A percentile compares a stretch with the other conserved stretches of the same genome.
Evolutionary conservation across 2,329 filamentous ascomycete species (phyloP).

Genomic region (Sporothrix humicola): DNA sequence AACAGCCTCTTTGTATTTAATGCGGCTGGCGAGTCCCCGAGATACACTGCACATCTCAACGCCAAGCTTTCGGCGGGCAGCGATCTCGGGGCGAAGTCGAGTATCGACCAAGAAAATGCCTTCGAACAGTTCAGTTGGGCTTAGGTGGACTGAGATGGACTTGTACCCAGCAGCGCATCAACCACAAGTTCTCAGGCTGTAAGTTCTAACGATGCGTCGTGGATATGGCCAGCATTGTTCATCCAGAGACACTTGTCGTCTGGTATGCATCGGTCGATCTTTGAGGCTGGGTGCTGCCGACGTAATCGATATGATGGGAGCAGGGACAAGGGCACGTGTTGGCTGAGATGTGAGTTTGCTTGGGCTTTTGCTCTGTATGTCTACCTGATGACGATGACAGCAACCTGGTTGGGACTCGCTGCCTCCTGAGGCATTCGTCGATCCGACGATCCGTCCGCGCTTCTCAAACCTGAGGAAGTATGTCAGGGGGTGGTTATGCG

Average conservation of each 20-base stretch:
- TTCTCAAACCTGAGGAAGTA: slow-evolving; percentile 13
- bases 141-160: too few species aligned
- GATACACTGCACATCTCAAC: background rate
- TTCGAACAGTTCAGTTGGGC: too few species aligned
- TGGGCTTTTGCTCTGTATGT: background rate
- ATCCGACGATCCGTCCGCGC: slow-evolving; percentile 25
- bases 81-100: slow-evolving; percentile 11
- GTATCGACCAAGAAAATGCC: background rate
- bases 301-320: background rate
- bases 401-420: slow-evolving; percentile 13
- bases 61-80: background rate
- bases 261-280: slow-evolving; percentile 16
- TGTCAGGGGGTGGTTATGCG: slow-evolving; percentile 13
- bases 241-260: slow-evolving; percentile 17
- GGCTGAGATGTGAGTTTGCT: background rate
- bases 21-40: background rate
- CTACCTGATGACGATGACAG: background rate
- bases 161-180: background rate
- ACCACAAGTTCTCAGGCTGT: background rate
- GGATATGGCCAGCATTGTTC: background rate
- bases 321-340: background rate
- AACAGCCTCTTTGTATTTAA: background rate
- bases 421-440: slow-evolving; percentile 11
- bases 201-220: background rate
- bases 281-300: background rate